A percentile compares a stretch with the other conserved stretches of the same genome.
These are phyloP conservation scores for Pseudocercospora eumusae DNA, from an alignment of 2,329 filamentous ascomycete species.

Conservation along the genomic window DNA sequence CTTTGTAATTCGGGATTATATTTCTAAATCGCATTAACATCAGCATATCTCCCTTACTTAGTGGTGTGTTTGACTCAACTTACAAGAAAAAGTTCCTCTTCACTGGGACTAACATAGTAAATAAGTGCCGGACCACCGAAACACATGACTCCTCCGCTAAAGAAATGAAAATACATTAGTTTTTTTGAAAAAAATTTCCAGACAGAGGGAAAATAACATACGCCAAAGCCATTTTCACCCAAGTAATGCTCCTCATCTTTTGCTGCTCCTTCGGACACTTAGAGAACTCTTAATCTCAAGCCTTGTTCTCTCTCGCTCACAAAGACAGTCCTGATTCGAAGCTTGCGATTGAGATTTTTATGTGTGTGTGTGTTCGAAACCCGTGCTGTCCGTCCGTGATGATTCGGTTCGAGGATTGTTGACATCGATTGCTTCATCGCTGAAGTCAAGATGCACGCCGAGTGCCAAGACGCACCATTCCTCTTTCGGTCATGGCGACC, in stretches of 20 bases:
- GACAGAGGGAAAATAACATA: too few species aligned
- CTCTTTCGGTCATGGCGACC: background rate
- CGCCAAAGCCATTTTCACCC: slow-evolving; percentile 70
- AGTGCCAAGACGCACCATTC: background rate
- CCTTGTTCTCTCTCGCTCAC: background rate
- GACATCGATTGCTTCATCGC: slow-evolving; percentile 12
- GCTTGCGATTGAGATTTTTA: too few species aligned
- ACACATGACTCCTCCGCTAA: slow-evolving; percentile 69
- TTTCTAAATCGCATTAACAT: slow-evolving; percentile 58
- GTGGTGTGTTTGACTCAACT: slow-evolving; percentile 12
- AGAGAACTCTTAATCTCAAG: too few species aligned
- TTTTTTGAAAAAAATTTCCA: too few species aligned
- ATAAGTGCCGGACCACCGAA: slow-evolving; percentile 85
- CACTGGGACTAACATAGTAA: slow-evolving; percentile 75
- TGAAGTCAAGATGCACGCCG: background rate
- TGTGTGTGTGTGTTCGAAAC: too few species aligned
- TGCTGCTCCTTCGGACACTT: too few species aligned
- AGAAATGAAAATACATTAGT: slow-evolving; percentile 11
- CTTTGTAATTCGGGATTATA: slow-evolving; percentile 96
- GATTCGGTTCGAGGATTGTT: background rate
- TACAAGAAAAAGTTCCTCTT: slow-evolving; percentile 83
- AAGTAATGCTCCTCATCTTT: slow-evolving; percentile 51
- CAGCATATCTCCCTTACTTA: too few species aligned
- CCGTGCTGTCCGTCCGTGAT: background rate
- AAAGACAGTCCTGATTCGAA: background rate